These are phyloP conservation scores for Anthoceros angustus DNA, from an alignment of 225 moss, liverwort and hornwort species.

Conservation along the genomic window DNA sequence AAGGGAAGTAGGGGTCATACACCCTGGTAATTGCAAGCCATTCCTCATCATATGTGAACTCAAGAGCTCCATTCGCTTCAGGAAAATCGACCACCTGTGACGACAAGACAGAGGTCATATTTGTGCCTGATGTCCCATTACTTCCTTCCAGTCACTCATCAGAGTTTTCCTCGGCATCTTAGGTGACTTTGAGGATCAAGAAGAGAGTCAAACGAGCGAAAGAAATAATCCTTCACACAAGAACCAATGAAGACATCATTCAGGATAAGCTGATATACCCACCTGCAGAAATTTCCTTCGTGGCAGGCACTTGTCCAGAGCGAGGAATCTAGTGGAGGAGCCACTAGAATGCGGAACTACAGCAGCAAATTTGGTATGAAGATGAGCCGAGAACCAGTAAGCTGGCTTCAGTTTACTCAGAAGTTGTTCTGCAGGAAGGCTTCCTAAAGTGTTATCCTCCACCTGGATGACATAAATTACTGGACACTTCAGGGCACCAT, in stretches of 20 bases:
- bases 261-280: no score
- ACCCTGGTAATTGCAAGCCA: slow-evolving; percentile 83
- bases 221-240: no score
- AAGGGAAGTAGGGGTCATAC: slow-evolving; percentile 58
- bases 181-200: no score
- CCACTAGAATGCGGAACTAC: slow-evolving; percentile 47
- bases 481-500: neutral
- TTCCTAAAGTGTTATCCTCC: slow-evolving; percentile 50
- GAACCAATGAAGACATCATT: no score
- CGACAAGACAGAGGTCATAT: neutral
- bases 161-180: neutral
- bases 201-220: no score
- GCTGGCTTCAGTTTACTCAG: slow-evolving; percentile 52
- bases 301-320: slow-evolving; percentile 87
- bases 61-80: slow-evolving; percentile 24
- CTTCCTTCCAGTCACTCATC: neutral
- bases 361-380: slow-evolving; percentile 85
- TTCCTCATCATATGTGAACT: slow-evolving; percentile 75
- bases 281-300: slow-evolving; percentile 85
- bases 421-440: slow-evolving; percentile 46
- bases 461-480: slow-evolving; percentile 19
- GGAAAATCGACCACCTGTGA: slow-evolving; percentile 58
- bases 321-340: slow-evolving; percentile 59
- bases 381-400: slow-evolving; percentile 90
- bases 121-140: no score